A percentile compares a stretch with the other conserved stretches of the same genome.
phyloP scores from a whole-genome alignment of 179 eudicot genomes.

The Nepenthes alata region DNA sequence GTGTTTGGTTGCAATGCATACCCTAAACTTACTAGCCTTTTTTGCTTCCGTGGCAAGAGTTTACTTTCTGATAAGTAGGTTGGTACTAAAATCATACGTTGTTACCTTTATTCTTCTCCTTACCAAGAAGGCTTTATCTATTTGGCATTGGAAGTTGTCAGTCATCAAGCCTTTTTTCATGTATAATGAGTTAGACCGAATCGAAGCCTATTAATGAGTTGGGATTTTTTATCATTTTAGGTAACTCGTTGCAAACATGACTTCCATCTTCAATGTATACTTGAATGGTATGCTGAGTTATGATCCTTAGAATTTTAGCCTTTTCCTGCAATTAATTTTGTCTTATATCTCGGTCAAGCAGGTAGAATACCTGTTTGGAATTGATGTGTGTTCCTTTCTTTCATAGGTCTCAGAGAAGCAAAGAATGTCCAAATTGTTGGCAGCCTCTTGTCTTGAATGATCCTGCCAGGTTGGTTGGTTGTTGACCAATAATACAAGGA shows the following conservation, averaged over 20 bases:
- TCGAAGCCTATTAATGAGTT: too few species aligned
- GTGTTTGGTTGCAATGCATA: too few species aligned
- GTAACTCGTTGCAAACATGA: slow-evolving; percentile 80
- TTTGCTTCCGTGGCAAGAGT: too few species aligned
- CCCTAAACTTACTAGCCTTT: too few species aligned
- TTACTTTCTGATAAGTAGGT: too few species aligned
- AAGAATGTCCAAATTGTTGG: slow-evolving; percentile 84
- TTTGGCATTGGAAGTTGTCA: too few species aligned
- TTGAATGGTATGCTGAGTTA: slow-evolving; percentile 49
- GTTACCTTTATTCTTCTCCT: too few species aligned
- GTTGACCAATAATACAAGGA: too few species aligned
- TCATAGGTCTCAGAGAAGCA: slow-evolving; percentile 67
- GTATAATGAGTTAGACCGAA: too few species aligned
- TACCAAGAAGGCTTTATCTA: too few species aligned
- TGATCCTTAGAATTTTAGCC: background rate
- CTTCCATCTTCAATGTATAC: slow-evolving; percentile 81
- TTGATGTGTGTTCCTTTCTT: background rate
- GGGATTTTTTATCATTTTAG: slow-evolving; percentile 16
- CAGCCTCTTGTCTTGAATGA: slow-evolving; percentile 58
- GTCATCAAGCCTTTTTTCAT: too few species aligned
- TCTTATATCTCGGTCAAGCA: background rate
- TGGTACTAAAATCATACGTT: too few species aligned
- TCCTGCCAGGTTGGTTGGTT: slow-evolving; percentile 36
- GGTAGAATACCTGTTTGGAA: background rate
- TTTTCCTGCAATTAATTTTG: background rate